A percentile compares a stretch with the other conserved stretches of the same genome.
These are phyloP conservation scores for Lichtheimia corymbifera DNA, from an alignment of 371 early-diverging fungal species.

Conservation along the genomic window DNA sequence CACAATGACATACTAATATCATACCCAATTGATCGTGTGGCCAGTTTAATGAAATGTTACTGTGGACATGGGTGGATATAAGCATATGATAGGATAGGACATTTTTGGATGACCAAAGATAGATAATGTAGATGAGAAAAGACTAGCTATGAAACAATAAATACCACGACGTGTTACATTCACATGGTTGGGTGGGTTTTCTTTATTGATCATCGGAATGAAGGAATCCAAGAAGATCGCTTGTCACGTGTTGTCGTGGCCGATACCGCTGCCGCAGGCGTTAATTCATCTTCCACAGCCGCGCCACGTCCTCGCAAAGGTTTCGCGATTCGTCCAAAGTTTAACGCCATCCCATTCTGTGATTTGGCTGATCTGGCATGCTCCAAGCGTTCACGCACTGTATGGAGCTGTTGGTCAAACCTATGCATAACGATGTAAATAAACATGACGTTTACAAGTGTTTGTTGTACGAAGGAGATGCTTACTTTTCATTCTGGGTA, in stretches of 20 bases:
- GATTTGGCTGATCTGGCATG: slow-evolving; percentile 68
- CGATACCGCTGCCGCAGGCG: not conserved
- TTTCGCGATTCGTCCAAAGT: slow-evolving; percentile 89
- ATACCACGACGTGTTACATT: too few relatives aligned
- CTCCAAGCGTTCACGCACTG: slow-evolving; percentile 78
- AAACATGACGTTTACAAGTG: not conserved
- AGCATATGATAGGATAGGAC: too few relatives aligned
- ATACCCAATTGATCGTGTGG: too few relatives aligned
- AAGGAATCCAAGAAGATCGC: slow-evolving; percentile 40
- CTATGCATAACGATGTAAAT: slow-evolving; percentile 20
- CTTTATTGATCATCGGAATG: slow-evolving; percentile 13
- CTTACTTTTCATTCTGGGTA: slow-evolving; percentile 80
- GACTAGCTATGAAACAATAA: too few relatives aligned
- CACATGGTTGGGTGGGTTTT: too few relatives aligned
- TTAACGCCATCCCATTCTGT: slow-evolving; percentile 62
- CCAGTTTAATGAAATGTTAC: too few relatives aligned
- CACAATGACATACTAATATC: too few relatives aligned
- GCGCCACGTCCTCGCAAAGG: slow-evolving; percentile 85
- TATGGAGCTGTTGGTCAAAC: slow-evolving; percentile 80
- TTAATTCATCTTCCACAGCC: slow-evolving; percentile 17
- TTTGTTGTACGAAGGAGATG: not conserved
- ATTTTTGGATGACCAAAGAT: too few relatives aligned
- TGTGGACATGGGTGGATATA: too few relatives aligned
- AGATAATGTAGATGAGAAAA: too few relatives aligned
- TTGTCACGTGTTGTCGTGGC: slow-evolving; percentile 21